A percentile compares a stretch with the other conserved stretches of the same genome.
Evolutionary conservation across 345 rosid genomes (phyloP).

Genomic region (Boechera retrofracta): DNA sequence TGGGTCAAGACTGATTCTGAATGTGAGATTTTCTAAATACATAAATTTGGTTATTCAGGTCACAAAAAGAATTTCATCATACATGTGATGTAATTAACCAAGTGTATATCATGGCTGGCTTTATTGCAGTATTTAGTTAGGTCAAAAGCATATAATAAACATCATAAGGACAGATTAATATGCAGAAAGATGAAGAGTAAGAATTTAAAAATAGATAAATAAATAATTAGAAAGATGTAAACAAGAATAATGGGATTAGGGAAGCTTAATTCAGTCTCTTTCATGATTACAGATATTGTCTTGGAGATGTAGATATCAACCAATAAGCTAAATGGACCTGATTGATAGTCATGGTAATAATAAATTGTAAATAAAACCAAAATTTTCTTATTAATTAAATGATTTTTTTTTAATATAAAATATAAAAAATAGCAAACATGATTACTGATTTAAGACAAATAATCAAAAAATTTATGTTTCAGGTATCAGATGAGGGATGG

Average conservation of each 20-base stretch:
- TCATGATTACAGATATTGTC: slow-evolving; percentile 72
- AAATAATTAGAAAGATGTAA: not conserved
- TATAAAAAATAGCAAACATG: slow-evolving; percentile 5
- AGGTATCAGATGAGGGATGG: slow-evolving; percentile 36
- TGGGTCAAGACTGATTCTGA: slow-evolving; percentile 92
- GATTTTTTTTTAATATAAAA: not conserved
- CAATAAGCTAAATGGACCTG: slow-evolving; percentile 41
- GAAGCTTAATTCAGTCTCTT: slow-evolving; percentile 34
- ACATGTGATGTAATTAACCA: slow-evolving; percentile 14
- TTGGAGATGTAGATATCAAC: slow-evolving; percentile 66
- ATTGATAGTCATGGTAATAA: slow-evolving; percentile 41
- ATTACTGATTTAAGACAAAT: not conserved
- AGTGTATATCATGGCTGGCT: slow-evolving; percentile 10
- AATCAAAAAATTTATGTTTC: slow-evolving; percentile 8
- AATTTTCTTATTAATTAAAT: not conserved
- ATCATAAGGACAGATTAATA: slow-evolving; percentile 34
- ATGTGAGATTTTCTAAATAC: slow-evolving; percentile 55
- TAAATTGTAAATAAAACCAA: slow-evolving; percentile 13
- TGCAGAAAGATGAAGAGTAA: slow-evolving; percentile 29
- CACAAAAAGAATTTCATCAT: not conserved
- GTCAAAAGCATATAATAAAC: slow-evolving; percentile 36
- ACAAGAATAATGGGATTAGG: slow-evolving; percentile 13
- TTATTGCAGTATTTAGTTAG: slow-evolving; percentile 41
- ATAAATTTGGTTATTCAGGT: not conserved
- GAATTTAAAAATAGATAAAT: slow-evolving; percentile 11